A percentile compares a stretch with the other conserved stretches of the same genome.
phyloP scores from a whole-genome alignment of 2,329 filamentous ascomycete species.

The Nigrospora sphaerica region DNA sequence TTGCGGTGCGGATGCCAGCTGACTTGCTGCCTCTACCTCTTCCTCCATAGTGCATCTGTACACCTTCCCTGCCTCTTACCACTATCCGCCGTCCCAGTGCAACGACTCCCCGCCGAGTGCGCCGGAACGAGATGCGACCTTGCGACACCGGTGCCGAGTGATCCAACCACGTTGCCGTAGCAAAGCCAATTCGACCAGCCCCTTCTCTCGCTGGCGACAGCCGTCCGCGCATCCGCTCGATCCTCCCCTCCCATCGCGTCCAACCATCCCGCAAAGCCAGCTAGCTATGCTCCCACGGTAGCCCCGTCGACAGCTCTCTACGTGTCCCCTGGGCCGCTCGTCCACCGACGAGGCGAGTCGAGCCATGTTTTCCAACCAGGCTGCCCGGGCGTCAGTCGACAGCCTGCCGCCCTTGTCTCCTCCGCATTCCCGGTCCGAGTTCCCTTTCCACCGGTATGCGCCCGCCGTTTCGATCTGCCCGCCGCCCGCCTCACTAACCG shows the following conservation, averaged over 20 bases:
- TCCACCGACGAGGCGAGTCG: conserved; percentile 4
- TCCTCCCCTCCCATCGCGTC: conserved; percentile 3
- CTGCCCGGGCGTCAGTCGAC: conserved; percentile 59
- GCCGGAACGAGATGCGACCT: too few relatives aligned
- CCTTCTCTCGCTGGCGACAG: too few relatives aligned
- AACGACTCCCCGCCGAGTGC: too few relatives aligned
- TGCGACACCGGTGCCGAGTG: too few relatives aligned
- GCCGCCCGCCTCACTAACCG: background rate
- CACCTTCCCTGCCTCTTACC: too few relatives aligned
- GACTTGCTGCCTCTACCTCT: too few relatives aligned
- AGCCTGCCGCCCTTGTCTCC: conserved; percentile 44
- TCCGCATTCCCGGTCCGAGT: conserved; percentile 45
- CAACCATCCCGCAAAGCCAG: conserved; percentile 8
- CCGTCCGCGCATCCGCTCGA: too few relatives aligned
- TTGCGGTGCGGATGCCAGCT: too few relatives aligned
- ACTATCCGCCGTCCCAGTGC: too few relatives aligned
- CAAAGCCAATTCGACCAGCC: too few relatives aligned
- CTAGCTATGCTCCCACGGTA: conserved; percentile 45
- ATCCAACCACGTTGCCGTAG: too few relatives aligned
- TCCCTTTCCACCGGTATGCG: conserved; percentile 51
- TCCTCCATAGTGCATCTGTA: too few relatives aligned
- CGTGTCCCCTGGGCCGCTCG: background rate
- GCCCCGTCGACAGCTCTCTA: conserved; percentile 17
- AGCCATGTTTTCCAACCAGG: conserved; percentile 52
- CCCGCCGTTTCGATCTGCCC: conserved; percentile 12